phyloP scores from a whole-genome alignment of 2,329 filamentous ascomycete genomes.

The Amauroascus verrucosus region DNA sequence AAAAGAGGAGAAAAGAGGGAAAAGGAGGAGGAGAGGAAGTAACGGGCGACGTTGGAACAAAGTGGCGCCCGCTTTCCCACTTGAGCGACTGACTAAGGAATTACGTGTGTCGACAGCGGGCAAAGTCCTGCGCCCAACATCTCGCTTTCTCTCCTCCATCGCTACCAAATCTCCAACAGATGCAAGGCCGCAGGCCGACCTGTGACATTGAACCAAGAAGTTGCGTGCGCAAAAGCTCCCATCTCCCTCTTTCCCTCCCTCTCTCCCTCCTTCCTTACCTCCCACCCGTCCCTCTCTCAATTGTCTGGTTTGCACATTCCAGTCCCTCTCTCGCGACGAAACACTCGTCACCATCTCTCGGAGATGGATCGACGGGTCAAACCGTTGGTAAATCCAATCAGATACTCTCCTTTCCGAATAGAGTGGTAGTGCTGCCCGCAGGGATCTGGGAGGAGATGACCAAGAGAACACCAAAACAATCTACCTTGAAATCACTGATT shows the following conservation, averaged over 20 bases:
- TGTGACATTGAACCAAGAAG: too few species aligned
- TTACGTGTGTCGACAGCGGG: neutral
- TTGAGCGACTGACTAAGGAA: neutral
- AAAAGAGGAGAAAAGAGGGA: neutral
- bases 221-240: neutral
- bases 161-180: neutral
- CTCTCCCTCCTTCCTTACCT: neutral
- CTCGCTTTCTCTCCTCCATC: neutral
- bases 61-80: neutral
- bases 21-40: neutral
- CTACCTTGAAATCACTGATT: neutral
- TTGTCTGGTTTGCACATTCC: neutral
- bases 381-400: slow-evolving; percentile 3
- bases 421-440: slow-evolving; percentile 5
- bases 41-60: neutral
- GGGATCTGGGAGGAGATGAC: neutral
- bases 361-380: neutral
- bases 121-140: neutral
- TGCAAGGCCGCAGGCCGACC: too few species aligned
- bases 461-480: neutral
- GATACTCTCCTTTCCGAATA: neutral
- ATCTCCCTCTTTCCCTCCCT: neutral
- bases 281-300: too few species aligned
- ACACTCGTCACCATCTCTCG: neutral
- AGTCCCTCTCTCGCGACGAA: neutral